A percentile compares a stretch with the other conserved stretches of the same genome.
Conservation (phyloP, 306 rosid genomes). For the Quercus agrifolia region DNA sequence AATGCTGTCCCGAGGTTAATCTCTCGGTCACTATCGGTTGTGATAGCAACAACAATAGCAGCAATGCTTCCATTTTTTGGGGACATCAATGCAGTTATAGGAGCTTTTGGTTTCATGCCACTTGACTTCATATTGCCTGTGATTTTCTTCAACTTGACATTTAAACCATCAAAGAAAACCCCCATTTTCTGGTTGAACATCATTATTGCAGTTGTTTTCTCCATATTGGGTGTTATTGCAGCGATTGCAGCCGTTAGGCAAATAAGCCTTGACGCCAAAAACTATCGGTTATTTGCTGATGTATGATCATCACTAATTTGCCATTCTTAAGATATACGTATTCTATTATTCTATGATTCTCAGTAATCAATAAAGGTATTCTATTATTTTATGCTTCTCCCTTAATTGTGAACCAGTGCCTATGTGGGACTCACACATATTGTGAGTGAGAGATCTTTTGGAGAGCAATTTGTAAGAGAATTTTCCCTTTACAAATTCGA, state of each 20-base stretch:
- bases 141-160: slow-evolving; percentile 65
- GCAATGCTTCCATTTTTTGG: slow-evolving; percentile 93
- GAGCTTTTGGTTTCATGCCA: slow-evolving; percentile 86
- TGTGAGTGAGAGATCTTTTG: too few relatives aligned
- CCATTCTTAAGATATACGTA: too few relatives aligned
- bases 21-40: slow-evolving; percentile 43
- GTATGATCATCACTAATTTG: slow-evolving; percentile 18
- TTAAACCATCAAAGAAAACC: slow-evolving; percentile 62
- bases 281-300: slow-evolving; percentile 60
- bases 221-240: slow-evolving; percentile 52
- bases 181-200: slow-evolving; percentile 53
- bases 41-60: slow-evolving; percentile 45
- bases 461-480: too few relatives aligned
- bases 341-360: too few relatives aligned
- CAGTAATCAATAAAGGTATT: too few relatives aligned
- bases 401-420: too few relatives aligned
- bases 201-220: slow-evolving; percentile 47
- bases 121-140: slow-evolving; percentile 75
- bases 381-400: too few relatives aligned
- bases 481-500: too few relatives aligned
- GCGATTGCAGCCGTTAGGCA: slow-evolving; percentile 73
- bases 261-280: slow-evolving; percentile 56
- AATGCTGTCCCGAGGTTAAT: slow-evolving; percentile 63
- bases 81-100: slow-evolving; percentile 63
- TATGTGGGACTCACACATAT: too few relatives aligned